These are phyloP conservation scores for Irpex lacteus DNA, from an alignment of 1,284 basidiomycete species.

Conservation along the genomic window DNA sequence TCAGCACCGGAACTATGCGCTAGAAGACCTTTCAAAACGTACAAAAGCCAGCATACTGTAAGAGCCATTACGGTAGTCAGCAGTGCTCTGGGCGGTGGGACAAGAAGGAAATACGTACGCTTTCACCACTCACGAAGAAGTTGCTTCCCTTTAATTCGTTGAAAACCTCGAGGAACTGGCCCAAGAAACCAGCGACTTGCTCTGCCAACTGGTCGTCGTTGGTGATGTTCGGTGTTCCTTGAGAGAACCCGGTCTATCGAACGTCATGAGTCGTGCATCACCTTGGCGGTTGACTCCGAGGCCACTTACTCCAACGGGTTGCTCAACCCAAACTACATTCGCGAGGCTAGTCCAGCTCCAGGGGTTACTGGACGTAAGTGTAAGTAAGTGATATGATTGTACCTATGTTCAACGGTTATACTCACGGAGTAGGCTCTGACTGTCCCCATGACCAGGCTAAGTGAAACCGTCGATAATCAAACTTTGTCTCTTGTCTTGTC, in stretches of 20 bases:
- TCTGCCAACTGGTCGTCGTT: slow-evolving; percentile 38
- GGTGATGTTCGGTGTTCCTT: slow-evolving; percentile 32
- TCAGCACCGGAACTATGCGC: background rate
- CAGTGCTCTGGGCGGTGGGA: background rate
- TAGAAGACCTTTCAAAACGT: slow-evolving; percentile 8
- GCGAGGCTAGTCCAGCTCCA: slow-evolving; percentile 43
- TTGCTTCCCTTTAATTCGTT: slow-evolving; percentile 37
- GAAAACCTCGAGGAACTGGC: slow-evolving; percentile 38
- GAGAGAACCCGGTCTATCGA: slow-evolving; percentile 33
- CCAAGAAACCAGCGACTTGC: slow-evolving; percentile 35
- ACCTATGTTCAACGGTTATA: background rate
- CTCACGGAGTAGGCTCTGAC: slow-evolving; percentile 43
- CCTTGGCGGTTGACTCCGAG: background rate
- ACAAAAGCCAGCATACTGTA: slow-evolving; percentile 39
- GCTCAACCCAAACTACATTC: slow-evolving; percentile 47
- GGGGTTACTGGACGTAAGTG: slow-evolving; percentile 22
- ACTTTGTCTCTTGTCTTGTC: background rate
- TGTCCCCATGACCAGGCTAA: slow-evolving; percentile 60
- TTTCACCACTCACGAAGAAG: slow-evolving; percentile 37
- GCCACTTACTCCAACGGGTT: slow-evolving; percentile 45
- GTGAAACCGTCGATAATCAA: background rate
- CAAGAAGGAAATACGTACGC: slow-evolving; percentile 25
- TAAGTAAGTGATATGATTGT: background rate
- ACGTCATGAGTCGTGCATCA: background rate
- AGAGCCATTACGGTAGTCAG: background rate